Percentiles rank a stretch among this genome's conserved stretches.
Evolutionary conservation across 2,329 filamentous ascomycete genomes (phyloP).

Genomic region (Neurospora sp.): DNA sequence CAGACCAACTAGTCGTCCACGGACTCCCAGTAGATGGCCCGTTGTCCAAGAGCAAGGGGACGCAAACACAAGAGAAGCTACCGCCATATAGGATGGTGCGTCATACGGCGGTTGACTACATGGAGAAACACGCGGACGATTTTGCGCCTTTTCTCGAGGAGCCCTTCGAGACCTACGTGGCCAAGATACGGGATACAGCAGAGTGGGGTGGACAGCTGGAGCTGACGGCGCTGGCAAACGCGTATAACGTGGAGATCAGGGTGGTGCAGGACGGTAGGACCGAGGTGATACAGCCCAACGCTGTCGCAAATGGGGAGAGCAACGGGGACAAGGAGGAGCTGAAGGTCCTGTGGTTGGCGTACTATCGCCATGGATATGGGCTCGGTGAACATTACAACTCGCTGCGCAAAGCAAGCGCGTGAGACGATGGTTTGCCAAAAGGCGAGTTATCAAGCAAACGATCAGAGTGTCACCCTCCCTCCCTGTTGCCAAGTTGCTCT

Average conservation of each 20-base stretch:
- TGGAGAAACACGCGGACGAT: slow-evolving; percentile 62
- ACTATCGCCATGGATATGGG: slow-evolving; percentile 89
- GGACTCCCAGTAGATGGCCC: slow-evolving; percentile 26
- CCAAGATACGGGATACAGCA: slow-evolving; percentile 72
- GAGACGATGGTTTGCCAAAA: background rate
- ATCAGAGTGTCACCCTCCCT: slow-evolving; percentile 1
- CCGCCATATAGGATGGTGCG: slow-evolving; percentile 58
- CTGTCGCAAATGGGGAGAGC: slow-evolving; percentile 17
- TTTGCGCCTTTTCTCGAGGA: slow-evolving; percentile 85
- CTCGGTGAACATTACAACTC: slow-evolving; percentile 98
- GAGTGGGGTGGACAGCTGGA: slow-evolving; percentile 97
- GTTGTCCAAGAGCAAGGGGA: slow-evolving; percentile 8
- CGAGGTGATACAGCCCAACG: slow-evolving; percentile 56
- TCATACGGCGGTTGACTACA: slow-evolving; percentile 65
- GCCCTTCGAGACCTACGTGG: slow-evolving; percentile 60
- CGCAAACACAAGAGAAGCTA: slow-evolving; percentile 20
- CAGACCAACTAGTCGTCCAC: slow-evolving; percentile 61
- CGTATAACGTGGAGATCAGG: slow-evolving; percentile 70
- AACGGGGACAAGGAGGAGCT: slow-evolving; percentile 33
- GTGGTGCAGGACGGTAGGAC: slow-evolving; percentile 78
- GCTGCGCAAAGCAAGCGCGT: slow-evolving; percentile 35
- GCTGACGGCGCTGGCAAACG: slow-evolving; percentile 70
- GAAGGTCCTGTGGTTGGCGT: slow-evolving; percentile 77
- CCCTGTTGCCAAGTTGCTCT: background rate
- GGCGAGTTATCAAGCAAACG: slow-evolving; percentile 2